Conservation (phyloP, 208 protist species). For the Phytomonas sp. region DNA sequence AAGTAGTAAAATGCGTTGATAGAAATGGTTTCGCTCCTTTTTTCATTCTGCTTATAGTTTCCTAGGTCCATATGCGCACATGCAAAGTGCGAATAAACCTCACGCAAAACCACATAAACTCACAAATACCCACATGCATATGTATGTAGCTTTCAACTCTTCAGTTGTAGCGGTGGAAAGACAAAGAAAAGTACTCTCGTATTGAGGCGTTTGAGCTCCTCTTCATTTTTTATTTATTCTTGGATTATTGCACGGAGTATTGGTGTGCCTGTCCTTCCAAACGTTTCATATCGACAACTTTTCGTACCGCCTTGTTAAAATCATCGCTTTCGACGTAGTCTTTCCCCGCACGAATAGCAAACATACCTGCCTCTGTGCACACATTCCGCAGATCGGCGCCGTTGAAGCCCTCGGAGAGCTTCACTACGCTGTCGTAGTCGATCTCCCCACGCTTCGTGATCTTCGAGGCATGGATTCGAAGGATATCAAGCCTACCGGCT, state of each 20-base stretch:
- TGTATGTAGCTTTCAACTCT: neutral
- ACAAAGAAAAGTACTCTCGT: neutral
- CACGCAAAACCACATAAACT: neutral
- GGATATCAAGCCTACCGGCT: constrained; percentile 92
- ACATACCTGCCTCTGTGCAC: constrained; percentile 99
- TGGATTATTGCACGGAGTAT: constrained; percentile 78
- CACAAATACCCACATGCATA: neutral
- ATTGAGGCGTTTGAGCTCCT: neutral
- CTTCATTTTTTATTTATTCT: constrained; percentile 8
- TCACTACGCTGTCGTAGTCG: constrained; percentile 98
- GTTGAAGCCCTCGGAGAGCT: constrained; percentile 99
- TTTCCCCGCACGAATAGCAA: constrained; percentile 95
- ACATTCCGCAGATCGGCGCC: constrained; percentile 97
- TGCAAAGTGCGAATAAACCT: neutral
- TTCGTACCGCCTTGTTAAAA: constrained; percentile 99
- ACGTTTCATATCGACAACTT: constrained; percentile 97
- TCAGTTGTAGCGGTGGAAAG: neutral
- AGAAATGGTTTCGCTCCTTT: neutral
- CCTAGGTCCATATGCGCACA: constrained; percentile 5
- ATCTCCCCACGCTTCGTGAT: constrained; percentile 98
- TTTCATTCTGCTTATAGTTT: neutral
- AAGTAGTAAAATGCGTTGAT: neutral
- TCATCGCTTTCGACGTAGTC: constrained; percentile 98
- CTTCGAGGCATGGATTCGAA: constrained; percentile 95
- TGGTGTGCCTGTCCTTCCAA: constrained; percentile 91